Base-by-base conservation (phyloP, 2,329 filamentous ascomycete genomes). In the Onygenales sp. region DNA sequence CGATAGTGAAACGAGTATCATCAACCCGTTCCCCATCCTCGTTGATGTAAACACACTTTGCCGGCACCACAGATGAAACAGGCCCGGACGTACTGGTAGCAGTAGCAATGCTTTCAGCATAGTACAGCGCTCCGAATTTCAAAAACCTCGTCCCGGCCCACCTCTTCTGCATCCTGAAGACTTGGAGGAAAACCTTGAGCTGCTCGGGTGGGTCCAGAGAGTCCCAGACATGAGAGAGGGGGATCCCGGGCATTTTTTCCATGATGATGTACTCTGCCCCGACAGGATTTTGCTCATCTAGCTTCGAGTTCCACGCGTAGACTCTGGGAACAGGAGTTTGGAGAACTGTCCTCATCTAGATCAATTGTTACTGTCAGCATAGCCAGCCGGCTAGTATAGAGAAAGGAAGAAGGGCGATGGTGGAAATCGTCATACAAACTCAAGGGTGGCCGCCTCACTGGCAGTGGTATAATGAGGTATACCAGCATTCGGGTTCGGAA, bases 181-280 rank as follows among this genome's bases (percentile, higher is more conserved):
- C 21, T 27, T 27, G 36, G 3, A 39, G 13, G 7, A 39, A 47
- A 10, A 47, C 31, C 10, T 47, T 47, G 10, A 47, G 9, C 17
- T 35, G 7, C 3, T 47, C 44, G 5, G n/a, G 14, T 8, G 27
- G 14, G 3, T 47, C 10, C 10, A 47, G 44, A 33, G 10, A 47
- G 11, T 31, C 27, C 17, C 44, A 47, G 27, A 47, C 27, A 8
- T 31, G 11, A 5, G n/a, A n/a, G 11, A 47, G 10, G 9, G 44
- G 31, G 9, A 48, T 56, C 17, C 68, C 67, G 1, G 33, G 56
- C 13, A 64, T 33, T 21, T 61, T 59, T 51, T 68, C 67, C 64
- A 69, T 66, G 41, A 70, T 64, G n/a, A 70, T 60, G 31, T 64
- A 70, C 57, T 70, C 66, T 17, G 65, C 64, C 3, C 66, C 65